Base-by-base conservation (phyloP, 768 basidiomycete genomes). In the Leucogyrophana mollusca region DNA sequence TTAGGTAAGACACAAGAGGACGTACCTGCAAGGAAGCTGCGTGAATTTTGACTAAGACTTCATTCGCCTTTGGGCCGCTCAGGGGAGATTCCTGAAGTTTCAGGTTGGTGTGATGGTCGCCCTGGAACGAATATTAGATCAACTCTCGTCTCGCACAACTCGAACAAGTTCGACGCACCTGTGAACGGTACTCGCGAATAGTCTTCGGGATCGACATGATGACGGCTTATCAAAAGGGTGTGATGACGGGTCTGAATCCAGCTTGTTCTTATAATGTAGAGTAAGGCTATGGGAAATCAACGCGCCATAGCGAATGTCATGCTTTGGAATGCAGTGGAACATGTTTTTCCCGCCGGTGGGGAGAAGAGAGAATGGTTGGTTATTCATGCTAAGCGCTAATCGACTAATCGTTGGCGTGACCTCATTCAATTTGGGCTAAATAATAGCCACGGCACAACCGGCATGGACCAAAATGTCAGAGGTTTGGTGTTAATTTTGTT, bases 11-110 rank as follows among this genome's bases (percentile, higher is more conserved):
- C 21, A 30, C 20, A 8, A 9, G 9, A 10, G 13, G 34, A 27
- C n/a, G 40, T 40, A 73, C 76, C 61, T 80, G 75, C 8, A 83
- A 63, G 25, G 81, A 83, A 13, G 80, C 79, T 0, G 79, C 77
- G 45, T 77, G 74, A 9, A 78, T 65, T 53, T 77, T 78, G 51
- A 83, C 73, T 20, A 81, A 68, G 6, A 80, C 81, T 44, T 84
- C 74, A 18, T 59, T 67, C 1, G 76, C 58, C 40, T 67, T 72
- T 2, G 71, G 74, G 40, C 62, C 52, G 0, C 61, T 57, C 25
- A 67, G 49, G 8, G 59, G 45, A 9, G 46, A 51, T 34, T 60
- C 49, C 34, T 52, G 53, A 32, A 70, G 34, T 8, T 53, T 59
- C 30, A 68, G 56, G 42, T 66, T 65, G 25, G 59, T 54, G 46